Conservation (phyloP, 176 grass and related monocot species). For the Areca catechu region DNA sequence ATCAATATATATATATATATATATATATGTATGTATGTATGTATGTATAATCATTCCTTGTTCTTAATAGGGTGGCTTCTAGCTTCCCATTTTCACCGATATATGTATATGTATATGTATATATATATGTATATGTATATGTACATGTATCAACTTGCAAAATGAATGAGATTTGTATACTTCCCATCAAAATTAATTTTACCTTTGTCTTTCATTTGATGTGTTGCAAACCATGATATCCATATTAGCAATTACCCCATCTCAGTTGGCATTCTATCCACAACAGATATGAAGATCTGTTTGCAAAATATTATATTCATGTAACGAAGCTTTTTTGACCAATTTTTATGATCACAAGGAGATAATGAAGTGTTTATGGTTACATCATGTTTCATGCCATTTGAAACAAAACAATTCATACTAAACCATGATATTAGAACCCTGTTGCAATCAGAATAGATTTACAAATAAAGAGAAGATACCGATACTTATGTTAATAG, state of each 20-base stretch:
- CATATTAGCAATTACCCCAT: background rate
- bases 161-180: background rate
- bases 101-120: no score
- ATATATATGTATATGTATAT: background rate
- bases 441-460: background rate
- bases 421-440: background rate
- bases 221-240: background rate
- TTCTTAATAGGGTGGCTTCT: no score
- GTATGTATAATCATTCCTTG: no score
- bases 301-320: background rate
- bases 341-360: background rate
- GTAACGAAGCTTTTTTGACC: background rate
- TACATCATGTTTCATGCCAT: background rate
- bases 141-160: no score
- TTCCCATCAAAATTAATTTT: constrained; percentile 1
- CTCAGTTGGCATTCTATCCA: background rate
- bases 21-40: no score
- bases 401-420: background rate
- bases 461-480: background rate
- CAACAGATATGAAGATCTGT: background rate
- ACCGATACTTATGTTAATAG: background rate
- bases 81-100: no score
- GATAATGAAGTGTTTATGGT: background rate
- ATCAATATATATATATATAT: no score
- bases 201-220: background rate